Evolutionary conservation across 2,329 filamentous ascomycete genomes (phyloP).

Genomic region (Colletotrichum godetiae): DNA sequence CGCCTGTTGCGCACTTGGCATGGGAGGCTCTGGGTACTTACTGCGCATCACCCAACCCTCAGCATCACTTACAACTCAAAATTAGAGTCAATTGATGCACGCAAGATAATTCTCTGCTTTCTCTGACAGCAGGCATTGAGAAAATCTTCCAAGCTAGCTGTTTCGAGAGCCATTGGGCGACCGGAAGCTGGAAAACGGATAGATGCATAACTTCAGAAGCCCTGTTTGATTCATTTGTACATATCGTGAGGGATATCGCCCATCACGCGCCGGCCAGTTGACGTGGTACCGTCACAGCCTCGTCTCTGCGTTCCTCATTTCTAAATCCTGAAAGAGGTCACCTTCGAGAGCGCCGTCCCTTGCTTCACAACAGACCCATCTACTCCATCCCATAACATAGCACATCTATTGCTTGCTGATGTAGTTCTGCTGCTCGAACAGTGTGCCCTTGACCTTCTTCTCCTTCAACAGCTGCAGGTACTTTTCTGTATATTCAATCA

Average conservation of each 20-base stretch:
- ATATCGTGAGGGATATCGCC: slow-evolving; percentile 31
- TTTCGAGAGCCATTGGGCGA: neutral
- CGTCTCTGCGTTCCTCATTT: slow-evolving; percentile 8
- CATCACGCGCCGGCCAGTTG: slow-evolving; percentile 29
- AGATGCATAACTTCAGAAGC: slow-evolving; percentile 30
- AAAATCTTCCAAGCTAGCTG: neutral
- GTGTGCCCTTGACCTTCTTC: slow-evolving; percentile 81
- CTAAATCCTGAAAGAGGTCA: slow-evolving; percentile 5
- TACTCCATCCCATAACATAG: slow-evolving; percentile 5
- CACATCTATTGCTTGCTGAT: slow-evolving; percentile 58
- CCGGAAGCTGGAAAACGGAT: neutral
- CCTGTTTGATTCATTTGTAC: slow-evolving; percentile 36
- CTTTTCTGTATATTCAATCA: slow-evolving; percentile 66
- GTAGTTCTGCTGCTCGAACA: slow-evolving; percentile 85
- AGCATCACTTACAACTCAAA: neutral
- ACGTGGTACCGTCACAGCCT: slow-evolving; percentile 19
- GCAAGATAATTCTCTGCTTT: neutral
- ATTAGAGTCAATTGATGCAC: neutral
- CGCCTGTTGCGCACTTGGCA: slow-evolving; percentile 27
- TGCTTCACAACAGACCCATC: neutral
- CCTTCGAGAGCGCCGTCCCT: slow-evolving; percentile 15
- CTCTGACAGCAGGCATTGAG: too few species aligned
- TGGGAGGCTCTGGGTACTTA: neutral
- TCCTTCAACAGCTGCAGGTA: slow-evolving; percentile 83
- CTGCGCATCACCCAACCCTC: neutral